These are phyloP conservation scores for Fraxinus latifolia DNA, from an alignment of 305 asterid species.

Conservation along the genomic window DNA sequence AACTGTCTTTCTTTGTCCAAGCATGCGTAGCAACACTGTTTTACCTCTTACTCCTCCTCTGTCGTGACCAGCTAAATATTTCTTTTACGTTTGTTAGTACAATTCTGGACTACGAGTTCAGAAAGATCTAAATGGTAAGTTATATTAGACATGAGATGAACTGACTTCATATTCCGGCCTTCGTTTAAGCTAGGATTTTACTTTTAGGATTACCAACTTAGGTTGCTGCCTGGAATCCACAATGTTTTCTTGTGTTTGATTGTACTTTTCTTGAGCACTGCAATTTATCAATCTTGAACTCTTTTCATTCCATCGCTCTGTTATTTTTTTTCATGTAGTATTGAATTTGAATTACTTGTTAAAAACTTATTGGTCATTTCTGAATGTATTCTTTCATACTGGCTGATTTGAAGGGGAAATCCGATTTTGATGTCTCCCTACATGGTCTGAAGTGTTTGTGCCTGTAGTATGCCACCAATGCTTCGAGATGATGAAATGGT, in stretches of 20 bases:
- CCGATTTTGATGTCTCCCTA: neutral
- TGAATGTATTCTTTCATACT: neutral
- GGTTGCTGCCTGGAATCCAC: conserved; percentile 7
- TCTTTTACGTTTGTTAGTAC: conserved; percentile 24
- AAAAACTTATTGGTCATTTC: neutral
- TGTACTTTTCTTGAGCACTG: conserved; percentile 18
- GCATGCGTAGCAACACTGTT: conserved; percentile 13
- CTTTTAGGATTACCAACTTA: neutral
- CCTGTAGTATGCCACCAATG: neutral
- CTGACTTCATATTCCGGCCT: conserved; percentile 27
- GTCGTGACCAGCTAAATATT: conserved; percentile 22
- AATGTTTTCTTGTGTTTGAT: neutral
- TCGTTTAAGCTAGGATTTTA: conserved; percentile 20
- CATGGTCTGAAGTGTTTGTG: neutral
- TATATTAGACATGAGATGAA: conserved; percentile 36
- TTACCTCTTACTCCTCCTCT: neutral
- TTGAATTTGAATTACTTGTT: neutral
- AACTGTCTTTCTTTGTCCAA: conserved; percentile 3
- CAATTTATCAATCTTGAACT: conserved; percentile 4
- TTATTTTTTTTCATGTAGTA: neutral
- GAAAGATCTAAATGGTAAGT: conserved; percentile 27
- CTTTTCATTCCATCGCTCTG: neutral
- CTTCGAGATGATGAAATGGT: neutral
- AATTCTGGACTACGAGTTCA: conserved; percentile 22
- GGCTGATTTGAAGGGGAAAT: neutral